These are phyloP conservation scores for Rhodotorula paludigena DNA, from an alignment of 768 basidiomycete species.

Conservation along the genomic window DNA sequence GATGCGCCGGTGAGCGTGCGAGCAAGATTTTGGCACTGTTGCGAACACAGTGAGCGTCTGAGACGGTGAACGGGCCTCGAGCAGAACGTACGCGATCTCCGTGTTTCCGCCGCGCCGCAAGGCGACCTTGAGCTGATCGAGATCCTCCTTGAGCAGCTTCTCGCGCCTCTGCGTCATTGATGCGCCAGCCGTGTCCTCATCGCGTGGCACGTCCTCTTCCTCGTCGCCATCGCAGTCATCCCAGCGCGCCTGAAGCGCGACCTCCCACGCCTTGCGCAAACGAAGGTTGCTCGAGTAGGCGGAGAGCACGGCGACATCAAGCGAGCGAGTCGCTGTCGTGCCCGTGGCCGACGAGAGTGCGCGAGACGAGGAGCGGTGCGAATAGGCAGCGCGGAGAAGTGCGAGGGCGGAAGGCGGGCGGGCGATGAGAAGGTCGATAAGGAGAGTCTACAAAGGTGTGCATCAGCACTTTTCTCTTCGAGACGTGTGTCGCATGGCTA, in stretches of 20 bases:
- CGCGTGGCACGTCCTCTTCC: neutral
- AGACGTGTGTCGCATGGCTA: no score
- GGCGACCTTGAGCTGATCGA: conserved; percentile 36
- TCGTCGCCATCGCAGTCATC: conserved; percentile 2
- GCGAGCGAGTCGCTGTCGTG: conserved; percentile 9
- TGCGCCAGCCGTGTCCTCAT: no score
- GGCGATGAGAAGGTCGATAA: conserved; percentile 30
- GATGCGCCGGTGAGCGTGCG: conserved; percentile 28
- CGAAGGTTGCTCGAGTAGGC: conserved; percentile 21
- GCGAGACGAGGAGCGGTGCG: neutral
- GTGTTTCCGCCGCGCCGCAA: conserved; percentile 27
- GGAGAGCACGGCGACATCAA: conserved; percentile 31
- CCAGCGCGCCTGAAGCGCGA: conserved; percentile 32
- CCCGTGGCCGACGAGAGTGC: neutral
- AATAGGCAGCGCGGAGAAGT: conserved; percentile 30
- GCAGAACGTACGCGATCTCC: conserved; percentile 24
- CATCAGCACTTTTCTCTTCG: no score
- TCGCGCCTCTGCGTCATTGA: no score
- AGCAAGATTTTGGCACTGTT: conserved; percentile 33
- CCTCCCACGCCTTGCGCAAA: conserved; percentile 32
- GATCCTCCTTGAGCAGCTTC: conserved; percentile 26
- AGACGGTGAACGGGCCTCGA: no score
- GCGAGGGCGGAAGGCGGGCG: conserved; percentile 25
- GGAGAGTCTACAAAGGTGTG: conserved; percentile 33
- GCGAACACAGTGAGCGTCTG: neutral